Percentiles rank a stretch among this genome's conserved stretches.
Evolutionary conservation across 371 early-diverging fungal species (phyloP).

Genomic region (Lichtheimia corymbifera): DNA sequence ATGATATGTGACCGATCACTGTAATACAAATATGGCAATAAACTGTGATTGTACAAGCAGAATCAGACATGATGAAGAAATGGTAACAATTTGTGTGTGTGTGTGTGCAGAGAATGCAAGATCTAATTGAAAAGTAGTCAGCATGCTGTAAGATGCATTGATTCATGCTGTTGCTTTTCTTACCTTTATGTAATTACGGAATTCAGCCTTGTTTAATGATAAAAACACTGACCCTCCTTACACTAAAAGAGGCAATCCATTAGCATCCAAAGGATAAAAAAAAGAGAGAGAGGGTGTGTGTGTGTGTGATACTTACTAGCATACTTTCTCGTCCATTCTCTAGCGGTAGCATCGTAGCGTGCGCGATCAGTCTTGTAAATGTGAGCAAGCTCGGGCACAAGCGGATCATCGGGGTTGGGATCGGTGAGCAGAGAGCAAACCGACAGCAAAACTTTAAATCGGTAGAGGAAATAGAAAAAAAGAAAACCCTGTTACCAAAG

Average conservation of each 20-base stretch:
- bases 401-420: conserved; percentile 96
- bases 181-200: too few species aligned
- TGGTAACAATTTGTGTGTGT: too few species aligned
- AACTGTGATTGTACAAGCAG: too few species aligned
- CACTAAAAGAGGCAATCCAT: too few species aligned
- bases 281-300: background rate
- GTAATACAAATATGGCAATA: background rate
- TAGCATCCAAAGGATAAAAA: background rate
- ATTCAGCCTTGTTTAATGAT: too few species aligned
- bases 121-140: too few species aligned
- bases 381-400: conserved; percentile 97
- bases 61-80: too few species aligned
- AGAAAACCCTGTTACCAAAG: background rate
- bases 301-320: conserved; percentile 68
- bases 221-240: too few species aligned
- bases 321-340: conserved; percentile 94
- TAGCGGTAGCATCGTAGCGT: conserved; percentile 86
- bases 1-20: conserved; percentile 22
- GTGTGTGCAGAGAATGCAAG: too few species aligned
- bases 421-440: conserved; percentile 98
- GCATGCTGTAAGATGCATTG: too few species aligned
- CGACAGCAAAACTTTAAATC: conserved; percentile 80
- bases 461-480: background rate
- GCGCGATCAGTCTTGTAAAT: conserved; percentile 93
- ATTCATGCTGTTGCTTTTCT: too few species aligned